Percentiles rank a stretch among this genome's conserved stretches.
phyloP scores from a whole-genome alignment of 345 rosid species.

The Hirschfeldia incana region DNA sequence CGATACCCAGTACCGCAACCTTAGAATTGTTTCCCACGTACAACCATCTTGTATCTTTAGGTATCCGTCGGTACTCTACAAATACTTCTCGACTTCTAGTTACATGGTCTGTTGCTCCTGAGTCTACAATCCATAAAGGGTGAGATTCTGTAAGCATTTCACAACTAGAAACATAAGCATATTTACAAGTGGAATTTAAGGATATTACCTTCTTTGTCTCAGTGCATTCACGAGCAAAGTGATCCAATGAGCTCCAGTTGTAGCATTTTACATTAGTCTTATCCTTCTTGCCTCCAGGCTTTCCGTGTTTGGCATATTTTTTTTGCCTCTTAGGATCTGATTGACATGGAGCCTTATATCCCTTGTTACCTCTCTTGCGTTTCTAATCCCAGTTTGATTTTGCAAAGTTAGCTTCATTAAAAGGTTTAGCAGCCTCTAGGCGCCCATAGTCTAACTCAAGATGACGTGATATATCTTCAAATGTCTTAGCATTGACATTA shows the following conservation, averaged over 20 bases:
- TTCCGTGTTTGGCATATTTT: neutral
- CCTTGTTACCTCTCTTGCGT: neutral
- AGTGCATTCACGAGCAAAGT: slow-evolving; percentile 19
- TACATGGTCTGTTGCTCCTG: neutral
- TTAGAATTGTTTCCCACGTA: neutral
- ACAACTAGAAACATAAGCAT: slow-evolving; percentile 13
- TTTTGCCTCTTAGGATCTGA: neutral
- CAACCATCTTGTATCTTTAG: slow-evolving; percentile 4
- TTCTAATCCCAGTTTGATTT: neutral
- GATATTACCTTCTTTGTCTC: slow-evolving; percentile 8
- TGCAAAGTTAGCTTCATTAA: neutral
- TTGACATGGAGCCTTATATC: neutral
- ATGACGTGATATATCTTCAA: slow-evolving; percentile 15
- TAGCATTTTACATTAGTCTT: slow-evolving; percentile 2
- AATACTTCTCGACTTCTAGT: neutral
- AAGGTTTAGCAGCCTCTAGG: neutral
- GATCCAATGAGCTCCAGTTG: neutral
- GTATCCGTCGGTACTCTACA: neutral
- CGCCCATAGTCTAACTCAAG: slow-evolving; percentile 16
- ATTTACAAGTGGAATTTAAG: neutral
- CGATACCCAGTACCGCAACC: neutral
- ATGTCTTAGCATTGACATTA: neutral
- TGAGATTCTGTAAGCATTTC: neutral
- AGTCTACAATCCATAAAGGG: slow-evolving; percentile 22
- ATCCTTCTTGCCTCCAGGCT: neutral